These are phyloP conservation scores for Mortierella claussenii DNA, from an alignment of 192 early-diverging fungal genomes.

Conservation along the genomic window DNA sequence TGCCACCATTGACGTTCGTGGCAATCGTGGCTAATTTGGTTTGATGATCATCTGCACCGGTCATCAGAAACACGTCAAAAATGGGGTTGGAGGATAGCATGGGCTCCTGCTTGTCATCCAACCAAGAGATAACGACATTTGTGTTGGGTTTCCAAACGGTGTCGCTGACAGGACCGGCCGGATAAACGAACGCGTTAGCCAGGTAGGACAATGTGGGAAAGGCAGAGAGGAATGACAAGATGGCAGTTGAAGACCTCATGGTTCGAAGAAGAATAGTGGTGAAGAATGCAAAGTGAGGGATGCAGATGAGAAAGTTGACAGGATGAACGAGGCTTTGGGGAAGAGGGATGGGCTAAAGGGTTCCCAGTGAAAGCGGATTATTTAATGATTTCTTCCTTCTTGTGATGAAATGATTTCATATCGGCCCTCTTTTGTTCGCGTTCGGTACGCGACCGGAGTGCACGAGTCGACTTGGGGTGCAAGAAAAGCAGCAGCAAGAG, in stretches of 20 bases:
- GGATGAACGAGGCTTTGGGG: no score
- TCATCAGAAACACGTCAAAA: conserved; percentile 51
- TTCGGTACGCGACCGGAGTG: no score
- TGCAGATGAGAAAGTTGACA: no score
- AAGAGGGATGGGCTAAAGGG: no score
- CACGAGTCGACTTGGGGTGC: no score
- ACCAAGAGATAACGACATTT: conserved; percentile 27
- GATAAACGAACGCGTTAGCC: conserved; percentile 31
- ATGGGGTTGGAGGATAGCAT: conserved; percentile 16
- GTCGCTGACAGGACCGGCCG: conserved; percentile 11
- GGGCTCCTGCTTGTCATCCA: conserved; percentile 23
- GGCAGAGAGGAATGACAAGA: neutral
- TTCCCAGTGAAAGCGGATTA: no score
- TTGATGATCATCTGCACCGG: conserved; percentile 40
- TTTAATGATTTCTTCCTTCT: no score
- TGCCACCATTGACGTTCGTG: conserved; percentile 28
- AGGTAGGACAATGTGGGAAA: neutral
- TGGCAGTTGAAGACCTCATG: neutral
- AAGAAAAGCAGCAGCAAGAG: no score
- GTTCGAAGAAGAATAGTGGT: neutral
- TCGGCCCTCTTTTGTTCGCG: no score
- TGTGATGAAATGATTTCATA: no score
- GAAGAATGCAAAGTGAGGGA: no score
- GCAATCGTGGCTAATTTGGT: conserved; percentile 37
- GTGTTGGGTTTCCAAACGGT: conserved; percentile 42